A percentile compares a stretch with the other conserved stretches of the same genome.
Conservation (phyloP, 495 filamentous ascomycete species). For the Parathielavia appendiculata region DNA sequence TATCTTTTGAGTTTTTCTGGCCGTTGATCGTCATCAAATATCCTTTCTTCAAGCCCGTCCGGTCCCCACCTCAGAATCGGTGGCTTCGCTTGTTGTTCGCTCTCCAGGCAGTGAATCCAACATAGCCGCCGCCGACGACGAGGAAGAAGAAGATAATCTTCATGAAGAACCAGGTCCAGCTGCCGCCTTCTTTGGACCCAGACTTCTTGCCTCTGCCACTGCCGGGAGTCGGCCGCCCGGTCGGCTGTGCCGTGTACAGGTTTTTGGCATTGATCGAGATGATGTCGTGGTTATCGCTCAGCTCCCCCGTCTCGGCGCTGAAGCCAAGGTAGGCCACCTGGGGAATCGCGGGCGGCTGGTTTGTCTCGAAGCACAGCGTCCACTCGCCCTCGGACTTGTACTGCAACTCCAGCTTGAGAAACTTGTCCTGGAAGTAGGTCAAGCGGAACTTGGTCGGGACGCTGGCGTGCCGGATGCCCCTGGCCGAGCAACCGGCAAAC, state of each 20-base stretch:
- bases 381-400: constrained; percentile 87
- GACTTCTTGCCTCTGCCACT: constrained; percentile 39
- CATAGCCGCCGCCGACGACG: constrained; percentile 68
- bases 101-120: constrained; percentile 78
- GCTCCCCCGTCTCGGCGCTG: constrained; percentile 90
- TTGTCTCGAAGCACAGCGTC: constrained; percentile 81
- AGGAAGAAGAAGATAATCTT: constrained; percentile 73
- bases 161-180: constrained; percentile 91
- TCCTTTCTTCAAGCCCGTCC: constrained; percentile 7
- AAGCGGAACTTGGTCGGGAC: constrained; percentile 79
- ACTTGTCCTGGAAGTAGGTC: constrained; percentile 96
- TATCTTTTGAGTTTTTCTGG: constrained; percentile 16
- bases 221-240: constrained; percentile 38
- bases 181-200: constrained; percentile 43
- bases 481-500: constrained; percentile 88
- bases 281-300: constrained; percentile 97
- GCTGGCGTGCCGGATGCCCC: constrained; percentile 74
- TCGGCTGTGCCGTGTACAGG: constrained; percentile 63
- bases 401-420: constrained; percentile 82
- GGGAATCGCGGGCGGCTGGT: constrained; percentile 71
- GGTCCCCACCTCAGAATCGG: constrained; percentile 60
- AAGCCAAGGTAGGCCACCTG: constrained; percentile 92
- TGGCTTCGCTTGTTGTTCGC: constrained; percentile 62
- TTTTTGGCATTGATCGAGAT: constrained; percentile 83
- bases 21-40: constrained; percentile 11